Conservation (phyloP, 2,329 filamentous ascomycete genomes). For the Trichoderma gracile region DNA sequence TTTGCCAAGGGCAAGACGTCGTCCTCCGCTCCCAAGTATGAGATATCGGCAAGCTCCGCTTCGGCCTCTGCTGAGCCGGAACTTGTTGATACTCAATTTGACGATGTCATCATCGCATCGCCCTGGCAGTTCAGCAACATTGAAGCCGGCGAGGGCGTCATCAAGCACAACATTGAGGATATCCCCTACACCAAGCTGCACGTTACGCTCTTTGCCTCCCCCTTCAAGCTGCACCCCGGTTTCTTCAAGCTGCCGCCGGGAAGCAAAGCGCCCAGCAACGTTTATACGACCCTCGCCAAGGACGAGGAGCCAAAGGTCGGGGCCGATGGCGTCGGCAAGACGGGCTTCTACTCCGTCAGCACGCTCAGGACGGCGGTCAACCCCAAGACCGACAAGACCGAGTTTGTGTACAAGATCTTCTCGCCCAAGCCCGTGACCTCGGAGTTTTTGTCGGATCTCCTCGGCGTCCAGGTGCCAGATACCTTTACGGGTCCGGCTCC, state of each 20-base stretch:
- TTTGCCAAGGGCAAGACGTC: slow-evolving; percentile 46
- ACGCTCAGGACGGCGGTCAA: slow-evolving; percentile 67
- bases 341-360: slow-evolving; percentile 85
- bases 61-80: slow-evolving; percentile 33
- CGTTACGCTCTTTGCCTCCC: slow-evolving; percentile 85
- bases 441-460: slow-evolving; percentile 54
- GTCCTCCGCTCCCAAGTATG: slow-evolving; percentile 48
- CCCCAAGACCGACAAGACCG: slow-evolving; percentile 53
- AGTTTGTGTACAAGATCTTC: slow-evolving; percentile 67
- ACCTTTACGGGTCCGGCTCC: slow-evolving; percentile 36
- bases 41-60: slow-evolving; percentile 39
- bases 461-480: slow-evolving; percentile 51
- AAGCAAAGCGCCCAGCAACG: slow-evolving; percentile 65
- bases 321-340: slow-evolving; percentile 63
- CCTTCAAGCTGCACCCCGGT: slow-evolving; percentile 65
- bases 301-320: slow-evolving; percentile 55
- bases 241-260: slow-evolving; percentile 69
- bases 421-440: slow-evolving; percentile 56
- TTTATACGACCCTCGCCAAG: slow-evolving; percentile 78
- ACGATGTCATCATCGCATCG: slow-evolving; percentile 78
- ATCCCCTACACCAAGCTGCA: slow-evolving; percentile 87
- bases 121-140: slow-evolving; percentile 82
- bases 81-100: slow-evolving; percentile 60
- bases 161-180: slow-evolving; percentile 67
- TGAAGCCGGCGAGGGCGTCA: slow-evolving; percentile 60